phyloP scores from a whole-genome alignment of 371 early-diverging fungal genomes.

The Saksenaea oblongispora region DNA sequence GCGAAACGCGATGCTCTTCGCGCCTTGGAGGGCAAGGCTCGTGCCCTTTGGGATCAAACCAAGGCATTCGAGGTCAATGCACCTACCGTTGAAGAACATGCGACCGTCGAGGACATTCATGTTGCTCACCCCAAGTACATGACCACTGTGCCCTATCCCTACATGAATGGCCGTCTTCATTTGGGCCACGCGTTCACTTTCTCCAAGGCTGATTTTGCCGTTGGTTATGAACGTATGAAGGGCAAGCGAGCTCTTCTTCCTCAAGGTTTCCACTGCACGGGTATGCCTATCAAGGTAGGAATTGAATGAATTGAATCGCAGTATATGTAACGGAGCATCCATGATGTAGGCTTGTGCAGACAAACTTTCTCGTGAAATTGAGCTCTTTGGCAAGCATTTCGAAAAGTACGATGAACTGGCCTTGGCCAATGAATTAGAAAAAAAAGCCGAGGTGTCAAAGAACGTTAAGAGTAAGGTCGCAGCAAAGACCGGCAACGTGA shows the following conservation, averaged over 20 bases:
- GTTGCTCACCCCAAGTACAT: slow-evolving; percentile 88
- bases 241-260: slow-evolving; percentile 98
- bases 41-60: slow-evolving; percentile 78
- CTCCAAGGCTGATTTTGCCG: slow-evolving; percentile 97
- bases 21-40: slow-evolving; percentile 77
- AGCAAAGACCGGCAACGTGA: slow-evolving; percentile 83
- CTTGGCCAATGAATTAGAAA: slow-evolving; percentile 51
- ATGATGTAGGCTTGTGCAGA: slow-evolving; percentile 90
- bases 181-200: slow-evolving; percentile 98
- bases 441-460: slow-evolving; percentile 59
- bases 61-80: slow-evolving; percentile 87
- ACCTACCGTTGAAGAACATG: slow-evolving; percentile 70
- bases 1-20: slow-evolving; percentile 85
- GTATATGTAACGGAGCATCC: background rate
- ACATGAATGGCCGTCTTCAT: slow-evolving; percentile 99
- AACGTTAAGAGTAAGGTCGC: slow-evolving; percentile 83
- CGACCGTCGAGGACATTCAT: slow-evolving; percentile 58
- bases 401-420: slow-evolving; percentile 53
- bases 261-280: slow-evolving; percentile 99
- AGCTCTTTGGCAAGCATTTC: slow-evolving; percentile 90
- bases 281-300: slow-evolving; percentile 99
- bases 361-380: slow-evolving; percentile 95
- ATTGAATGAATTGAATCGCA: background rate
- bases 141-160: slow-evolving; percentile 98
- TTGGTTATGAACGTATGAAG: slow-evolving; percentile 92